These are phyloP conservation scores for Melampsora larici-populina DNA, from an alignment of 1,284 basidiomycete genomes.

Conservation along the genomic window DNA sequence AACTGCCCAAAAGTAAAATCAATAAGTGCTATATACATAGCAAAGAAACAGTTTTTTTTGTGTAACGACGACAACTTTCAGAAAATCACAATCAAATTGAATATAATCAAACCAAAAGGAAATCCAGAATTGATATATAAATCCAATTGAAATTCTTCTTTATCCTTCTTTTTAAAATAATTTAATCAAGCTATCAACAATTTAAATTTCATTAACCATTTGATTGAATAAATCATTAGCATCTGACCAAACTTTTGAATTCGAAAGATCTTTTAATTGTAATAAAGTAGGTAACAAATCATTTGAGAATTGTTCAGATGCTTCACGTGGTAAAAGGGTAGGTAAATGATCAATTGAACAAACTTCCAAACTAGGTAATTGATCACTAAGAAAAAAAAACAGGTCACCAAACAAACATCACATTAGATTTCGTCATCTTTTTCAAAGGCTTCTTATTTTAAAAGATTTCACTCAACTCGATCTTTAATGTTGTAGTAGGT, in stretches of 20 bases:
- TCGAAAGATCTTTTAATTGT: conserved; percentile 58
- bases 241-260: conserved; percentile 37
- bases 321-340: conserved; percentile 89
- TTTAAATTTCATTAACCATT: conserved; percentile 30
- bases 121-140: not conserved
- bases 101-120: not conserved
- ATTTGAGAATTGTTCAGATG: conserved; percentile 89
- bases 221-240: conserved; percentile 30
- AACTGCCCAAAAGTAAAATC: no score
- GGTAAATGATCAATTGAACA: conserved; percentile 98
- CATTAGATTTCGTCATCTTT: no score
- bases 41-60: no score
- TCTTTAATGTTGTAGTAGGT: conserved; percentile 81
- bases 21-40: no score
- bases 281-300: conserved; percentile 85
- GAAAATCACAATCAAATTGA: not conserved
- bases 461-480: conserved; percentile 11
- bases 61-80: no score
- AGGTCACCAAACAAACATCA: not conserved
- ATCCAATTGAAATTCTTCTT: no score
- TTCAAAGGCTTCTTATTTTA: no score
- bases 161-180: no score
- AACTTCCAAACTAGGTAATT: conserved; percentile 66
- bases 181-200: no score
- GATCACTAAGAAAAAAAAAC: conserved; percentile 58